Base-by-base conservation (phyloP, 208 protist genomes). In the Trypanosoma lewisi region DNA sequence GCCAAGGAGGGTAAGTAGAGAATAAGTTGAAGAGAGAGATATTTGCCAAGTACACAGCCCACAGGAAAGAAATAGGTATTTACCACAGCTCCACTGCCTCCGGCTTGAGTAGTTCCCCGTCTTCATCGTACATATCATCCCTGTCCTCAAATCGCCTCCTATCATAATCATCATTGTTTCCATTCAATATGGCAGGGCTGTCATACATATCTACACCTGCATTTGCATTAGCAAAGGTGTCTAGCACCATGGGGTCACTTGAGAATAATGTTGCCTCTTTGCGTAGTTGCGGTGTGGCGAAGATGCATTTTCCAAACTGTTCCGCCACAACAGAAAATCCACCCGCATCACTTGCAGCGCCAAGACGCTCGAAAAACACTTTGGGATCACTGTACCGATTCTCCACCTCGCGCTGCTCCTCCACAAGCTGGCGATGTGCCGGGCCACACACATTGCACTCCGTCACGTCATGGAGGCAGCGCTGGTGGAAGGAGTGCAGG, bases 401-500 rank as follows among this genome's bases (percentile, higher is more conserved):
- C 42, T 55, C 31, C 44, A 16, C 34, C 48, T 78, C 67, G n/a
- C 62, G 48, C 41, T 74, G 67, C 36, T 53, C 52, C 23, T 72
- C 68, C 19, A 72, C 48, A 49, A 67, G 50, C 17, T 23, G 47
- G 21, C 58, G 63, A 39, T 82, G 69, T 4, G 5, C 44, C 30
- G 63, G 61, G 1, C 57, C 71, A 64, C 85, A 92, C 7, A 83
- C 1, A 61, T 85, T 83, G 68, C 85, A 92, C 77, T 89, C 73
- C 23, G 72, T 70, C 8, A 64, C 3, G 33, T 78, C 77, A 60
- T 78, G 73, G 25, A 89, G 78, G 72, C 96, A 98, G 57, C 85
- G 73, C 51, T 90, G 80, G 65, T 98, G 96, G 70, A 97, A 97
- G 25, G 87, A 94, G 77, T 98, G 94, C 62, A 70, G 63, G 77